Evolutionary conservation across 495 filamentous ascomycete species (phyloP), one percentile per base, ranked within the genome.

Genomic region (Glonium stellatum): DNA sequence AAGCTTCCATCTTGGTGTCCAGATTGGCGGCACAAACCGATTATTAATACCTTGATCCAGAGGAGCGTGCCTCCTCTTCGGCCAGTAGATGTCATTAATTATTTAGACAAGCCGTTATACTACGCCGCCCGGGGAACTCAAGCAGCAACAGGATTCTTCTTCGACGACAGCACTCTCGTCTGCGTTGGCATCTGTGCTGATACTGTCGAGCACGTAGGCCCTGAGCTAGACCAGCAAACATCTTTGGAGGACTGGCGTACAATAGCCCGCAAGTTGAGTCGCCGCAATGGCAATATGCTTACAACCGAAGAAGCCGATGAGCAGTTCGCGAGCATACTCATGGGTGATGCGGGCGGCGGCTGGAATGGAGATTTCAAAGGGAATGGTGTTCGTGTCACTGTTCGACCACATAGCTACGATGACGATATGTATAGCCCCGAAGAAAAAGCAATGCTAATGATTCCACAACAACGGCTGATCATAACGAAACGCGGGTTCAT

Each of bases 91-190:
- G 2, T 4, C 27, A 52, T 52, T 34, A 13, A 13, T 12, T 2
- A 23, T 34, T 18, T 52, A 15, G 48, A 52, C 27, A 52, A 52
- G 27, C 48, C 48, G 12, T 13, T 52, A 52, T 52, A 52, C 27
- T 8, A 13, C 10, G 48, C 48, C 21, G 12, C 48, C 12, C 48
- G 13, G 3, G 15, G 48, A 13, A 23, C 21, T 34, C 22, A 8
- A 21, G 13, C 48, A n/a, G 48, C 48, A 23, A 21, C 21, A n/a
- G 21, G 21, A 3, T 18, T 25, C 12, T 52, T 52, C 21, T 34
- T 52, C 21, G 21, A 23, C 21, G 48, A 52, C 12, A 34, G 10
- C 4, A 34, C 48, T 5, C 21, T 52, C 11, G 48, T 13, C 12
- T 52, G 21, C 21, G 27, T n/a, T 15, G 48, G 12, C 13, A n/a